Conservation (phyloP, 208 protist genomes). For the Plasmodiophora brassicae region DNA sequence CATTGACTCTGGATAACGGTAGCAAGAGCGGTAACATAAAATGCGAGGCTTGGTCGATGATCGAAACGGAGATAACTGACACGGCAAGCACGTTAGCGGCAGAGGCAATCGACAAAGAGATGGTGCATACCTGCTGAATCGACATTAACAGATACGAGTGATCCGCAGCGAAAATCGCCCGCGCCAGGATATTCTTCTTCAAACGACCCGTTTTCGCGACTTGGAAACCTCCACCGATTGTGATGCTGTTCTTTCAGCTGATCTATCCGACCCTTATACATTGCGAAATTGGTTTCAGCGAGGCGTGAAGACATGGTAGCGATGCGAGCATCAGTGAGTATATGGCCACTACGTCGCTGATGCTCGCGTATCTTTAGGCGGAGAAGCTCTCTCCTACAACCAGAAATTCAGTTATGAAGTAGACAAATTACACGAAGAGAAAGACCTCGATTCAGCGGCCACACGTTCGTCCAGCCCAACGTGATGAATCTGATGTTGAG, state of each 20-base stretch:
- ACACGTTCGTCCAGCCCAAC: not conserved
- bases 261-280: not conserved
- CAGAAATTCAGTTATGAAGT: not conserved
- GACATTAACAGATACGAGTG: not conserved
- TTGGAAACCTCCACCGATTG: not conserved
- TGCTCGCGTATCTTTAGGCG: conserved; percentile 1
- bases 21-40: not conserved
- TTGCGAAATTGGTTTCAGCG: not conserved
- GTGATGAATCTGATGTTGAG: not conserved
- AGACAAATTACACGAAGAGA: not conserved
- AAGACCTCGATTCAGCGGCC: not conserved
- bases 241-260: not conserved
- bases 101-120: not conserved
- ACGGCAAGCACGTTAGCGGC: not conserved
- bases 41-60: not conserved
- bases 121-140: not conserved
- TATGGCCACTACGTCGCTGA: not conserved
- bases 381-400: not conserved
- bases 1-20: not conserved
- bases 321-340: not conserved
- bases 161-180: not conserved
- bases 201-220: not conserved
- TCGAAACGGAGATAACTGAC: not conserved
- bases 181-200: not conserved
- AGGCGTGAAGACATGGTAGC: not conserved